These are phyloP conservation scores for Aspergillus baeticus DNA, from an alignment of 495 filamentous ascomycete species.

Conservation along the genomic window DNA sequence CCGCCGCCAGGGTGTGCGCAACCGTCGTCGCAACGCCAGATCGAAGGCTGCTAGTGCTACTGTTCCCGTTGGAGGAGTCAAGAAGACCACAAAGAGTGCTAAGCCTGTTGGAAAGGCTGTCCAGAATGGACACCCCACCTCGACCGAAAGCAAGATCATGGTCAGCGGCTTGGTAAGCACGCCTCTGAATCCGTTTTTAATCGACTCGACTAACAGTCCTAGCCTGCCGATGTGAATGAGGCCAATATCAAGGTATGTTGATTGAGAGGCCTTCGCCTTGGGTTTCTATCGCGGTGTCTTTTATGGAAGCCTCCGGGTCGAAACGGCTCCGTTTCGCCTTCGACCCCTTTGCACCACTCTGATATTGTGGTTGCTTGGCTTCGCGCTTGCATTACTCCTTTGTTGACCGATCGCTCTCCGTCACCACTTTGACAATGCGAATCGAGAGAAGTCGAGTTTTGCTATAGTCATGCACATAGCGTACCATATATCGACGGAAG, in stretches of 20 bases:
- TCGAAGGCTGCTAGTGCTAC: slow-evolving; percentile 51
- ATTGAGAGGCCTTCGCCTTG: slow-evolving; percentile 57
- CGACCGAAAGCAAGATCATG: slow-evolving; percentile 88
- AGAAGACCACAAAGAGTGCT: slow-evolving; percentile 69
- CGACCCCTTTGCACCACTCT: slow-evolving; percentile 31
- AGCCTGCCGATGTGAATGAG: slow-evolving; percentile 96
- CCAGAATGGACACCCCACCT: slow-evolving; percentile 58
- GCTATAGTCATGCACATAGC: slow-evolving; percentile 39
- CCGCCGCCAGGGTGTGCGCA: slow-evolving; percentile 57
- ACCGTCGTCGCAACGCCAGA: slow-evolving; percentile 50
- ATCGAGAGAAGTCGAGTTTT: slow-evolving; percentile 47
- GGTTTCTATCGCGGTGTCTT: slow-evolving; percentile 53
- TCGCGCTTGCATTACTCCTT: slow-evolving; percentile 44
- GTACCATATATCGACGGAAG: slow-evolving; percentile 21
- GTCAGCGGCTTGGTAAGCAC: slow-evolving; percentile 94
- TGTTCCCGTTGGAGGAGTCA: slow-evolving; percentile 80
- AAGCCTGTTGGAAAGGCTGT: slow-evolving; percentile 62
- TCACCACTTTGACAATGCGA: slow-evolving; percentile 33
- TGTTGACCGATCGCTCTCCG: slow-evolving; percentile 29
- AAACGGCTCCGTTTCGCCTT: slow-evolving; percentile 35
- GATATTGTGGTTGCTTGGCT: slow-evolving; percentile 27
- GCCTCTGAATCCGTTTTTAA: background rate
- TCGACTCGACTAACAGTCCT: slow-evolving; percentile 47
- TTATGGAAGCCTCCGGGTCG: slow-evolving; percentile 45
- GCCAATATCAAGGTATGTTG: slow-evolving; percentile 99